These are phyloP conservation scores for Aspergillus melleus DNA, from an alignment of 2,329 filamentous ascomycete species.

Conservation along the genomic window DNA sequence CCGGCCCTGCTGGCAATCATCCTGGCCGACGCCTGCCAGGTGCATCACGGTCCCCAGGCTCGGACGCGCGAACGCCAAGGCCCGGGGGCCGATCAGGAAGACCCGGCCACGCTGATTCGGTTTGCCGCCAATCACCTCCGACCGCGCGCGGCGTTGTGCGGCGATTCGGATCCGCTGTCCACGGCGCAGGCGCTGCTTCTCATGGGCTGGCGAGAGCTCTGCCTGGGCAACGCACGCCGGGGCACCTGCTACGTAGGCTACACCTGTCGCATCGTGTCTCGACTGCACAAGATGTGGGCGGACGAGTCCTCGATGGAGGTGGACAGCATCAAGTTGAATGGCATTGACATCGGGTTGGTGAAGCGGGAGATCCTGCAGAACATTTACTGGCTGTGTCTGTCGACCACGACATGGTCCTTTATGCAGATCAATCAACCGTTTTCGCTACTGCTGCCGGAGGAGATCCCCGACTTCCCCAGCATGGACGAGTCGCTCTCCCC, in stretches of 20 bases:
- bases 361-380: conserved; percentile 4
- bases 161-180: not conserved
- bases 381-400: conserved; percentile 2
- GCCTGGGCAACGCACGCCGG: not conserved
- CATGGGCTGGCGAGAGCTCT: conserved; percentile 4
- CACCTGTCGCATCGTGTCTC: not conserved
- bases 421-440: conserved; percentile 1
- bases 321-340: not conserved
- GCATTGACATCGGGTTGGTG: not conserved
- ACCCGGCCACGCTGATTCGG: not conserved
- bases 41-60: not conserved
- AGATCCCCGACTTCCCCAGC: conserved; percentile 1
- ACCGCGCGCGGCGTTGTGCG: not conserved
- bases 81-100: not conserved
- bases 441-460: not conserved
- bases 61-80: not conserved
- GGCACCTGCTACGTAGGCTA: conserved; percentile 5
- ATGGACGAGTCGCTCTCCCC: not conserved
- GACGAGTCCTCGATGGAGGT: not conserved
- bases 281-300: not conserved
- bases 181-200: conserved; percentile 1
- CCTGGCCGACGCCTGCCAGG: conserved; percentile 3
- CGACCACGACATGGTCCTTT: conserved; percentile 1
- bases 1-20: conserved; percentile 2
- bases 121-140: not conserved